Percentiles rank a stretch among this genome's conserved stretches.
Evolutionary conservation across 768 basidiomycete genomes (phyloP).

Genomic region (Suillus decipiens): DNA sequence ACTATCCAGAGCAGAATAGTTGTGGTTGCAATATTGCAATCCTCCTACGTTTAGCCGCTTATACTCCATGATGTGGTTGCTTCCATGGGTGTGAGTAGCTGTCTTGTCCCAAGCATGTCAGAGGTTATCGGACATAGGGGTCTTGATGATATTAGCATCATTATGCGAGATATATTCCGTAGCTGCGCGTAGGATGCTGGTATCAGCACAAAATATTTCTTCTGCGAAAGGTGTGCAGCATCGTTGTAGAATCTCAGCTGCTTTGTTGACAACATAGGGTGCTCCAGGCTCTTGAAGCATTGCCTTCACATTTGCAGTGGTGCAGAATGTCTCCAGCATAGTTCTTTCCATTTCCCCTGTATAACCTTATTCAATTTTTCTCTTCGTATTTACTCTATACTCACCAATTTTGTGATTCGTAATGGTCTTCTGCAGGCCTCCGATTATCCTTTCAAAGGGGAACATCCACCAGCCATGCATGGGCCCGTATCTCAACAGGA

Average conservation of each 20-base stretch:
- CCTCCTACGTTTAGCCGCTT: neutral
- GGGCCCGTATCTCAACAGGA: too few species aligned
- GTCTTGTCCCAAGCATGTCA: neutral
- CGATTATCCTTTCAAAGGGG: slow-evolving; percentile 32
- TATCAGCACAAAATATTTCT: neutral
- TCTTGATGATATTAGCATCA: neutral
- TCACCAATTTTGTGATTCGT: slow-evolving; percentile 29
- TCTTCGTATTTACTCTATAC: neutral
- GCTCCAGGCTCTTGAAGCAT: slow-evolving; percentile 9
- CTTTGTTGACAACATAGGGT: neutral
- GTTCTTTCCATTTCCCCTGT: slow-evolving; percentile 14
- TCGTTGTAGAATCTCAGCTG: neutral
- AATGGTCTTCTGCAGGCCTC: slow-evolving; percentile 24
- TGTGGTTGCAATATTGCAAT: slow-evolving; percentile 8
- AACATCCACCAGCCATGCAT: slow-evolving; percentile 35
- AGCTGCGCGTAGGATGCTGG: neutral
- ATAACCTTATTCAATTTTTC: neutral
- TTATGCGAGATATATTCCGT: neutral
- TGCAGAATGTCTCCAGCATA: slow-evolving; percentile 13
- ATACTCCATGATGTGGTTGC: neutral
- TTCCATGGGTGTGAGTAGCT: neutral
- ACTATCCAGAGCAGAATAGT: neutral
- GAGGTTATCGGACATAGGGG: neutral
- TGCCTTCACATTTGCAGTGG: slow-evolving; percentile 6
- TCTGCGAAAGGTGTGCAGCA: neutral